These are phyloP conservation scores for Suillus placidus DNA, from an alignment of 768 basidiomycete species.

Conservation along the genomic window DNA sequence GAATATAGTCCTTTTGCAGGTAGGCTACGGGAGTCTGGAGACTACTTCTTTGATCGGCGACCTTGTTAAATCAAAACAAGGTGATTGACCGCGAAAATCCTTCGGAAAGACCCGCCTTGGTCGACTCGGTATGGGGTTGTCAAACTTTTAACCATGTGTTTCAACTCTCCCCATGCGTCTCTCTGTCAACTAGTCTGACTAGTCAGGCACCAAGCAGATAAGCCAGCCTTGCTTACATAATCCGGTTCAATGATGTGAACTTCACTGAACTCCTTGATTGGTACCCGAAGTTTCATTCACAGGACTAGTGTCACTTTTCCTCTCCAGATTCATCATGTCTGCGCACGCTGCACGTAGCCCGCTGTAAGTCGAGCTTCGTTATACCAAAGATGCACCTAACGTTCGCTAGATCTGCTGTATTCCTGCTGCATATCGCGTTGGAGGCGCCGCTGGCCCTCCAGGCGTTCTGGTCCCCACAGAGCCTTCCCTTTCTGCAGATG, in stretches of 20 bases:
- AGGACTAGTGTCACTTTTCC: background rate
- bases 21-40: background rate
- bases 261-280: background rate
- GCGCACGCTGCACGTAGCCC: constrained; percentile 39
- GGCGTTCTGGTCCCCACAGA: constrained; percentile 63
- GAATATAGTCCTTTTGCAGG: background rate
- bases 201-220: background rate
- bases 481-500: constrained; percentile 75
- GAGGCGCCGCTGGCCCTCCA: constrained; percentile 80
- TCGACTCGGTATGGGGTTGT: background rate
- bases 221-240: constrained; percentile 10
- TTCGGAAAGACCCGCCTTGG: constrained; percentile 3
- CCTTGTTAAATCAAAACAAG: background rate
- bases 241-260: constrained; percentile 1
- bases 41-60: background rate
- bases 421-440: constrained; percentile 78
- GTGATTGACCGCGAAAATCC: constrained; percentile 1
- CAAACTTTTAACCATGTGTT: background rate
- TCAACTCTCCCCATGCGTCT: background rate
- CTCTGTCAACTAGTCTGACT: background rate
- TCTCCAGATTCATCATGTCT: constrained; percentile 18
- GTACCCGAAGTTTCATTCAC: background rate
- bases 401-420: constrained; percentile 57
- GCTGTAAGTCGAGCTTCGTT: constrained; percentile 34
- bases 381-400: background rate